A percentile compares a stretch with the other conserved stretches of the same genome.
Conservation (phyloP, 2,329 filamentous ascomycete species). For the Fonsecaea pugnacius region DNA sequence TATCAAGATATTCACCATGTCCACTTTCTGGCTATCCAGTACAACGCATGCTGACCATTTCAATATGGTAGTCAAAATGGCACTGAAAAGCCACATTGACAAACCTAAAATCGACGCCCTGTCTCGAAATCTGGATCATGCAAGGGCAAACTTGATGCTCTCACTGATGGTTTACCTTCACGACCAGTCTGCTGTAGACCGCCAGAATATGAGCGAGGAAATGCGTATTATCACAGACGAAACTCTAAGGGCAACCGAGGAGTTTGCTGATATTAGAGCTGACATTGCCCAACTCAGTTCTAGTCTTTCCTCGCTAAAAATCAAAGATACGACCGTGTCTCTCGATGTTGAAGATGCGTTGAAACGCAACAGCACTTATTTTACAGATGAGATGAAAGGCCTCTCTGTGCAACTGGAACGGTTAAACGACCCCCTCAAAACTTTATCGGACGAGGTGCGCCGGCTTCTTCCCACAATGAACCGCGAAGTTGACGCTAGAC, state of each 20-base stretch:
- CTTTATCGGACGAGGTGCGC: neutral
- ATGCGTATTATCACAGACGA: neutral
- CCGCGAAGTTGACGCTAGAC: neutral
- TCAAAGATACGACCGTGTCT: neutral
- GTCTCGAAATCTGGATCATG: neutral
- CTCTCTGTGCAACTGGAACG: neutral
- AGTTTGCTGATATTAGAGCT: neutral
- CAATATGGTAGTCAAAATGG: neutral
- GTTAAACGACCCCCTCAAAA: neutral
- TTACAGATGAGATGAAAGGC: neutral
- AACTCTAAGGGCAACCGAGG: neutral
- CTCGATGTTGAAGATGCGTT: neutral
- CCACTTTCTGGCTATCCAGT: neutral
- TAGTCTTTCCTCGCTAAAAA: neutral
- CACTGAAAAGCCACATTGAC: neutral
- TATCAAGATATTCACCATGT: neutral
- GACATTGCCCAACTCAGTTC: neutral
- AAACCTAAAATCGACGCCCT: neutral
- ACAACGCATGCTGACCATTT: neutral
- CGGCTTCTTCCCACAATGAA: neutral
- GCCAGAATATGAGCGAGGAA: neutral
- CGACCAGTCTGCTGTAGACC: neutral
- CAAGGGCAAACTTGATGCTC: neutral
- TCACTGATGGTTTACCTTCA: neutral
- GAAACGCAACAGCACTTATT: neutral